A percentile compares a stretch with the other conserved stretches of the same genome.
These are phyloP conservation scores for Microcyclosporella mali DNA, from an alignment of 2,329 filamentous ascomycete genomes.

Conservation along the genomic window DNA sequence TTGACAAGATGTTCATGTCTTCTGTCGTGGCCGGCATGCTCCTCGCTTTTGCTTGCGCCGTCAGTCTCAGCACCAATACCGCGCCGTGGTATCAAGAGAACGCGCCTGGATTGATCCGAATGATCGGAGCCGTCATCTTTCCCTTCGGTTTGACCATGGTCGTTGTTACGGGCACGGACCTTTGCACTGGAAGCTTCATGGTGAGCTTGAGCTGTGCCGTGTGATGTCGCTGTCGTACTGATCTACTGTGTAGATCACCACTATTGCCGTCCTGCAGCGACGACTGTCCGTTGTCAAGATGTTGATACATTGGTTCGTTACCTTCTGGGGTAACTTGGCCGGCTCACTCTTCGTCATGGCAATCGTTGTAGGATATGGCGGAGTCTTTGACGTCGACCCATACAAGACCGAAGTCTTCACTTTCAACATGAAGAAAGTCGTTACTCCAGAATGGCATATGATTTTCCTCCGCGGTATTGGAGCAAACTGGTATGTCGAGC, in stretches of 20 bases:
- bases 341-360: constrained; percentile 29
- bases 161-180: constrained; percentile 30
- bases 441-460: constrained; percentile 45
- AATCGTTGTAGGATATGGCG: constrained; percentile 27
- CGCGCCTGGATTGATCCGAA: constrained; percentile 29
- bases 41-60: constrained; percentile 46
- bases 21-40: constrained; percentile 48
- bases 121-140: constrained; percentile 30
- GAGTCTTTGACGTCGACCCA: constrained; percentile 30
- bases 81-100: constrained; percentile 31
- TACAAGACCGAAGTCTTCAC: constrained; percentile 42
- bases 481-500: constrained; percentile 45
- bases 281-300: constrained; percentile 26
- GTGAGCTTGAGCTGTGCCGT: constrained; percentile 7
- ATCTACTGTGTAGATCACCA: constrained; percentile 34
- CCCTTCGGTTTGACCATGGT: constrained; percentile 31
- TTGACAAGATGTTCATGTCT: constrained; percentile 49
- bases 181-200: constrained; percentile 31
- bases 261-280: constrained; percentile 40
- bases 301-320: constrained; percentile 25
- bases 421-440: constrained; percentile 46
- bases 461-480: constrained; percentile 52
- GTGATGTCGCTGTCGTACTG: background rate
- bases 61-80: constrained; percentile 21
- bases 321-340: constrained; percentile 30